These are phyloP conservation scores for Populus hybrid DNA, from an alignment of 441 rosid species.

Conservation along the genomic window DNA sequence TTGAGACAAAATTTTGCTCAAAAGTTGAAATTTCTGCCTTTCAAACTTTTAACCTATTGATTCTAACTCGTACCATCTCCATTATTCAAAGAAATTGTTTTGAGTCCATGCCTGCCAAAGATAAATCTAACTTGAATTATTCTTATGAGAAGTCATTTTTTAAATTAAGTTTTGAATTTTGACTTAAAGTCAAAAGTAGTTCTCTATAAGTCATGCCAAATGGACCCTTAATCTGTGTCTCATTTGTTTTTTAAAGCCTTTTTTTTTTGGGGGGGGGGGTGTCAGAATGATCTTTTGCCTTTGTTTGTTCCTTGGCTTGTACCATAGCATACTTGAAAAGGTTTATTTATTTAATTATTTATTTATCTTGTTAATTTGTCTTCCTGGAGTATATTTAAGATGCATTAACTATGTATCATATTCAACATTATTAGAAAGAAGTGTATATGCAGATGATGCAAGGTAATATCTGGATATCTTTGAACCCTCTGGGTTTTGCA, in stretches of 20 bases:
- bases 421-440: not conserved
- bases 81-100: not conserved
- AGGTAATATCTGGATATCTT: slow-evolving; percentile 64
- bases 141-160: not conserved
- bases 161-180: not conserved
- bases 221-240: not conserved
- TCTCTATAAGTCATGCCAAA: too few relatives aligned
- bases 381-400: not conserved
- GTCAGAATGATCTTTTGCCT: too few relatives aligned
- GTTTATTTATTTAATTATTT: not conserved
- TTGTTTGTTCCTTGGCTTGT: too few relatives aligned
- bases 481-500: slow-evolving; percentile 48
- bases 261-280: too few relatives aligned
- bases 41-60: too few relatives aligned
- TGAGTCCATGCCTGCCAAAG: not conserved
- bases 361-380: not conserved
- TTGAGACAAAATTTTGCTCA: too few relatives aligned
- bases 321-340: not conserved
- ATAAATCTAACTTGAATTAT: too few relatives aligned
- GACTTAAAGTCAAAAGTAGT: not conserved
- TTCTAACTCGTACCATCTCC: not conserved
- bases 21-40: too few relatives aligned
- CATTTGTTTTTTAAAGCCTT: not conserved
- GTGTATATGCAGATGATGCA: slow-evolving; percentile 64
- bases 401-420: not conserved